These are phyloP conservation scores for Canariomyces notabilis DNA, from an alignment of 2,329 filamentous ascomycete species.

Conservation along the genomic window DNA sequence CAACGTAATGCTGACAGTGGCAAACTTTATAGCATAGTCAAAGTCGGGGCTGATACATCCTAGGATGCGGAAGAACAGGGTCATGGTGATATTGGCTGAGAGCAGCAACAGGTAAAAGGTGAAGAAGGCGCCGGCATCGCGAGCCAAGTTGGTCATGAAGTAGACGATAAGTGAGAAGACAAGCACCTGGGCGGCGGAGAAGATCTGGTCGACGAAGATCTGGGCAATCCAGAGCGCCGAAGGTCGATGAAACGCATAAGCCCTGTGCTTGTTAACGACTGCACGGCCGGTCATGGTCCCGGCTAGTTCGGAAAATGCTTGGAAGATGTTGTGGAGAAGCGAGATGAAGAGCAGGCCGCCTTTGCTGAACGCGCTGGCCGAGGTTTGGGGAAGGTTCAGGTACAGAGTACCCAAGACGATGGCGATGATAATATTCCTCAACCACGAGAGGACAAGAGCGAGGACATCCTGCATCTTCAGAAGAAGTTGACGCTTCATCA, in stretches of 20 bases:
- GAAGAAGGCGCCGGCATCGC: constrained; percentile 73
- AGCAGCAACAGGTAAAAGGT: constrained; percentile 69
- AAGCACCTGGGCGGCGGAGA: constrained; percentile 64
- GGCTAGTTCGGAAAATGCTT: constrained; percentile 73
- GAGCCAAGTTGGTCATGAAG: constrained; percentile 67
- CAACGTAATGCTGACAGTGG: constrained; percentile 72
- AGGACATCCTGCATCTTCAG: constrained; percentile 85
- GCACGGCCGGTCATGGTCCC: constrained; percentile 70
- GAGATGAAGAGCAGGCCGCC: constrained; percentile 77
- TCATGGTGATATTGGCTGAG: constrained; percentile 66
- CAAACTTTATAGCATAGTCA: constrained; percentile 79
- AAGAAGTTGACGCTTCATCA: constrained; percentile 78
- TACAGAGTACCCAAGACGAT: constrained; percentile 78
- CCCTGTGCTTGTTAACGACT: constrained; percentile 78
- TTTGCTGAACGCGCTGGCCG: constrained; percentile 70
- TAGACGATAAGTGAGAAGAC: constrained; percentile 72
- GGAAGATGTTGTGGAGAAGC: constrained; percentile 81
- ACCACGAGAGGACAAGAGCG: constrained; percentile 68
- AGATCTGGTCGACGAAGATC: constrained; percentile 71
- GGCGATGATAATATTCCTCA: constrained; percentile 63
- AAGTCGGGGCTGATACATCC: constrained; percentile 75
- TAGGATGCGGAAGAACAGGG: constrained; percentile 70
- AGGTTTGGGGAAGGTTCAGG: constrained; percentile 60
- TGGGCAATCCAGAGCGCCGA: constrained; percentile 80
- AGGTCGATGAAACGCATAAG: constrained; percentile 77